phyloP scores from a whole-genome alignment of 148 eudicot genomes.

The Tetragonia tetragonoides region DNA sequence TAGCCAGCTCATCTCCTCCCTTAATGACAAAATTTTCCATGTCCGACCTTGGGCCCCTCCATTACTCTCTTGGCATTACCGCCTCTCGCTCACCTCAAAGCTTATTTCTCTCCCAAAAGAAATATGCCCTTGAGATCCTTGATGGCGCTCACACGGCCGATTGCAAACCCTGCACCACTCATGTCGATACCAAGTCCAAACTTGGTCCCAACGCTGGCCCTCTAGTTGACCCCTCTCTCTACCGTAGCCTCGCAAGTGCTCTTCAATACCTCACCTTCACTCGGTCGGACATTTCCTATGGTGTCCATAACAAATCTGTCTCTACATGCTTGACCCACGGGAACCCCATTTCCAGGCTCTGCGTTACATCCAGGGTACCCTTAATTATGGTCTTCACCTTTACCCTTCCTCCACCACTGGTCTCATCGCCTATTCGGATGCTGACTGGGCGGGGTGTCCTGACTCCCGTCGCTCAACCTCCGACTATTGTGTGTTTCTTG shows the following conservation, averaged over 20 bases:
- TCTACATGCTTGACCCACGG: too few species aligned
- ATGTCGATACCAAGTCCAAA: conserved; percentile 6
- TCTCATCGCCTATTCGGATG: neutral
- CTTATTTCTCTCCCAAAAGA: neutral
- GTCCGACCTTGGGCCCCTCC: neutral
- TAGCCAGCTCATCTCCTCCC: neutral
- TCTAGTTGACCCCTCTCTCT: neutral
- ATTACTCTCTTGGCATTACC: conserved; percentile 7
- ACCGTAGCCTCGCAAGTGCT: neutral
- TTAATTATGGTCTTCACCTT: neutral
- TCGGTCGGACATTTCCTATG: too few species aligned
- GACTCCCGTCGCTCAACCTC: conserved; percentile 5
- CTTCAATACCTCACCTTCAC: too few species aligned
- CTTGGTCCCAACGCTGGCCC: neutral
- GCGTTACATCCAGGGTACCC: conserved; percentile 2
- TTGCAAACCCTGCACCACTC: neutral
- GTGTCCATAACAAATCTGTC: too few species aligned
- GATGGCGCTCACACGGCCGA: conserved; percentile 4
- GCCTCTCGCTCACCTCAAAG: neutral
- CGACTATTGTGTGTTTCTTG: conserved; percentile 10
- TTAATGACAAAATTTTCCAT: neutral
- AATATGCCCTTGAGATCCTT: neutral
- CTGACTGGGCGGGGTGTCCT: too few species aligned
- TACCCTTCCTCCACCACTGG: neutral
- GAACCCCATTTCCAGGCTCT: neutral